Evolutionary conservation across 2,329 filamentous ascomycete genomes (phyloP), one percentile per base, ranked within the genome.

Genomic region (Aspergillus neotritici): DNA sequence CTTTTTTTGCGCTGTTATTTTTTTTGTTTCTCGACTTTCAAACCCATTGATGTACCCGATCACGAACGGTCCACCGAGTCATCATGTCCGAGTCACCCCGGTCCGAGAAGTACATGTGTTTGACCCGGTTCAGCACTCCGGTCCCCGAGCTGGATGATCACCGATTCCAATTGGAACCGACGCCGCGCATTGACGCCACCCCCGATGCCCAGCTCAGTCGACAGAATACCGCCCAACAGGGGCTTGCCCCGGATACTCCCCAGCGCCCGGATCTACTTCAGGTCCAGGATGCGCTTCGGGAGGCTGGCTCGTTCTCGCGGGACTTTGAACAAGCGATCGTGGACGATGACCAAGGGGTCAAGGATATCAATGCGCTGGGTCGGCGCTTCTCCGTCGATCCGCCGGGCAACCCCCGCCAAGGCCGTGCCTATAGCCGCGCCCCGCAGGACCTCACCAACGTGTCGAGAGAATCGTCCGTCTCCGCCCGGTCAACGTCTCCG

Each of bases 321-420:
- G 89, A 95, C 62, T 94, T 94, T 53, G 90, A 96, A 64, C 82
- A 93, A 54, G 89, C 87, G 11, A 75, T 95, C 29, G 71, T 84
- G 31, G 87, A 94, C 53, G 90, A 95, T 41, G 84, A 86, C 33
- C 57, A 55, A 31, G 68, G 65, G 15, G 53, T 49, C 28, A 58
- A 62, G 16, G 67, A 68, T 29, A 48, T 62, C 32, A 64, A 66
- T 41, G 48, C 53, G 12, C 44, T 66, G 37, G 63, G 54, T 17
- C 63, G 64, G 36, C 65, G 65, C 33, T 58, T 68, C 30, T 71
- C 70, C 1, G 52, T 63, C 21, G 69, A 75, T 68, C 52, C 70
- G 57, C 54, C 61, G 57, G 57, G 61, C 48, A 53, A 64, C 32
- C 55, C 61, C 15, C 60, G 62, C 11, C 54, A 57, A n/a, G 55